These are phyloP conservation scores for Xylaria palmicola DNA, from an alignment of 495 filamentous ascomycete genomes.

Conservation along the genomic window DNA sequence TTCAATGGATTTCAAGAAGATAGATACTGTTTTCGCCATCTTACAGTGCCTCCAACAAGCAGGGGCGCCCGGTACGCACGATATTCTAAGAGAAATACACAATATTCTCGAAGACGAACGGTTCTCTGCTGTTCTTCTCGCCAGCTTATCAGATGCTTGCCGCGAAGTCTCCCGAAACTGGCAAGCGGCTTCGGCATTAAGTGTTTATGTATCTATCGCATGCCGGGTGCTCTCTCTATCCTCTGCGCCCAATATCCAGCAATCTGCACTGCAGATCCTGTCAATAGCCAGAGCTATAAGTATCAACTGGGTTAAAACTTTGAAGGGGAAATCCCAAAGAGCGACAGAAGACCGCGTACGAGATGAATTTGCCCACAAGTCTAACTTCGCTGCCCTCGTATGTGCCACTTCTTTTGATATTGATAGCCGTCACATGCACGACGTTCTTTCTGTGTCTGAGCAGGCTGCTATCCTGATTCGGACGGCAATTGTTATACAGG, in stretches of 20 bases:
- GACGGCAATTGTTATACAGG: slow-evolving; percentile 29
- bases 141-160: slow-evolving; percentile 20
- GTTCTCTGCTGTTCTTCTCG: slow-evolving; percentile 7
- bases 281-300: slow-evolving; percentile 19
- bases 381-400: slow-evolving; percentile 33
- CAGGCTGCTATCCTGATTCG: not conserved
- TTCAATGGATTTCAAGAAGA: slow-evolving; percentile 42
- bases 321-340: slow-evolving; percentile 20
- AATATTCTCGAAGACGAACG: not conserved
- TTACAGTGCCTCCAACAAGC: slow-evolving; percentile 49
- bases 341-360: slow-evolving; percentile 8
- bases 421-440: slow-evolving; percentile 19
- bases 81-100: slow-evolving; percentile 12
- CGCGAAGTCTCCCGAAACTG: slow-evolving; percentile 44
- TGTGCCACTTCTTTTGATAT: slow-evolving; percentile 35
- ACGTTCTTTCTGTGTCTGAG: slow-evolving; percentile 15
- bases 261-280: slow-evolving; percentile 19
- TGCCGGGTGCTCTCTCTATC: slow-evolving; percentile 36
- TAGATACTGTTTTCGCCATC: slow-evolving; percentile 41
- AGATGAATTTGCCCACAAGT: slow-evolving; percentile 21
- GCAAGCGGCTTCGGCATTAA: slow-evolving; percentile 36
- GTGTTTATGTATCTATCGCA: slow-evolving; percentile 34
- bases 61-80: slow-evolving; percentile 26
- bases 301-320: slow-evolving; percentile 24
- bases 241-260: not conserved